Base-by-base conservation (phyloP, 306 rosid genomes). In the Prunus dulcis region DNA sequence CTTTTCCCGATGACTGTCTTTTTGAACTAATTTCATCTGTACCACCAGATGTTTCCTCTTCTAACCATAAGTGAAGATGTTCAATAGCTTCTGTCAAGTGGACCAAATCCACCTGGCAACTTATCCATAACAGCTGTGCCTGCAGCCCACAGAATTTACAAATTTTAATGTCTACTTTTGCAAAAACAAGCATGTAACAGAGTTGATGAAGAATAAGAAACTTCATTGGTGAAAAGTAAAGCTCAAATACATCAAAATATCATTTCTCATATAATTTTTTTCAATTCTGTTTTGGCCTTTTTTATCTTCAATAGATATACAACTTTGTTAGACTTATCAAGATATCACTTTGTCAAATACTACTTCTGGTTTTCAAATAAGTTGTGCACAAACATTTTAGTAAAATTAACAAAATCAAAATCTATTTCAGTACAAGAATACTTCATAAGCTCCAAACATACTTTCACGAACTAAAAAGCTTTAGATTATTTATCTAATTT, bases 71-170 rank as follows among this genome's bases (percentile, higher is more conserved):
- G 38, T 79, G 85, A 64, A 73, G 67, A 75, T 81, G 86, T 66
- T 71, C 83, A 3, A 75, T 32, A 72, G 82, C 81, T 78, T 87
- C 84, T 78, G 78, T 84, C 81, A 86, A 80, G 76, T 77, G 87
- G 74, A 77, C 77, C 76, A 91, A 84, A 76, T 88, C 96, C 76
- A 82, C 79, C 85, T 81, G 81, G 86, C 98, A 92, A 74, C 64
- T 75, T 23, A 82, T 76, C 92, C 86, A 84, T 70, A 95, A 74
- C 22, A 84, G 73, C 79, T 89, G 89, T 23, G 87, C 97, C 99
- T 95, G 91, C 85, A 79, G 74, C n/a, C 73, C 75, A 81, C 7
- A 73, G 61, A 82, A 78, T 76, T 73, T 76, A 84, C 49, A 83
- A 72, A 79, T 75, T 66, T 85, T 74, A 56, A 80, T 74, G 76